A percentile compares a stretch with the other conserved stretches of the same genome.
Evolutionary conservation across 2,329 filamentous ascomycete species (phyloP).

Genomic region (Fusarium pseudograminearum): DNA sequence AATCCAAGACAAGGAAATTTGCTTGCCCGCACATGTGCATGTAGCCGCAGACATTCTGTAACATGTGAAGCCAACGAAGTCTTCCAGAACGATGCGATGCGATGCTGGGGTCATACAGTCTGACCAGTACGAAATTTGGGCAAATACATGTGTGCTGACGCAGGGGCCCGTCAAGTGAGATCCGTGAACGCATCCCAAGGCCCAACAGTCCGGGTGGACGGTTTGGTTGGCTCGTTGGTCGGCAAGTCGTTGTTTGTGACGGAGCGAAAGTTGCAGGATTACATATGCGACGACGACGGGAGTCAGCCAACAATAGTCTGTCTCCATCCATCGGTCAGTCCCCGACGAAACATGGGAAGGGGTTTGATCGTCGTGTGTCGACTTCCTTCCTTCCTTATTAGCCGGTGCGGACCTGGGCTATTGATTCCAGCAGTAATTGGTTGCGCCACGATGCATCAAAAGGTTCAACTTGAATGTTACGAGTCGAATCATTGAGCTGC

Average conservation of each 20-base stretch:
- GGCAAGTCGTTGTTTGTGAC: not conserved
- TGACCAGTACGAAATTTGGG: constrained; percentile 6
- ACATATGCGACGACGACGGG: not conserved
- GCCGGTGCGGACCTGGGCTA: constrained; percentile 10
- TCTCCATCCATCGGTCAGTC: constrained; percentile 1
- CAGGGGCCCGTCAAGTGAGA: constrained; percentile 30
- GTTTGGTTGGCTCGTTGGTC: constrained; percentile 13
- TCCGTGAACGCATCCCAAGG: constrained; percentile 14
- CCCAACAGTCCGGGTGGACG: constrained; percentile 17
- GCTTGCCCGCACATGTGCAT: not conserved
- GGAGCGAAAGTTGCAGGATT: not conserved
- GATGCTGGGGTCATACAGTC: constrained; percentile 18
- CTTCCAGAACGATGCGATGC: constrained; percentile 41
- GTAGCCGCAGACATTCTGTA: not conserved
- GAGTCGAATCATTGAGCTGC: constrained; percentile 5
- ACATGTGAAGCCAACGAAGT: constrained; percentile 32
- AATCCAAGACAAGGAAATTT: not conserved
- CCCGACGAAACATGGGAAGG: constrained; percentile 5
- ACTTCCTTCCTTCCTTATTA: constrained; percentile 4
- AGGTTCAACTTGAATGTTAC: constrained; percentile 7
- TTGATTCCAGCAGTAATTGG: constrained; percentile 2
- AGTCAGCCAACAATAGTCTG: constrained; percentile 6
- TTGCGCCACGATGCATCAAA: constrained; percentile 28
- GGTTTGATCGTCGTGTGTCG: constrained; percentile 34
- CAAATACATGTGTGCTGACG: constrained; percentile 18